These are phyloP conservation scores for Starmerella floricola DNA, from an alignment of 805 yeast genomes.

Conservation along the genomic window DNA sequence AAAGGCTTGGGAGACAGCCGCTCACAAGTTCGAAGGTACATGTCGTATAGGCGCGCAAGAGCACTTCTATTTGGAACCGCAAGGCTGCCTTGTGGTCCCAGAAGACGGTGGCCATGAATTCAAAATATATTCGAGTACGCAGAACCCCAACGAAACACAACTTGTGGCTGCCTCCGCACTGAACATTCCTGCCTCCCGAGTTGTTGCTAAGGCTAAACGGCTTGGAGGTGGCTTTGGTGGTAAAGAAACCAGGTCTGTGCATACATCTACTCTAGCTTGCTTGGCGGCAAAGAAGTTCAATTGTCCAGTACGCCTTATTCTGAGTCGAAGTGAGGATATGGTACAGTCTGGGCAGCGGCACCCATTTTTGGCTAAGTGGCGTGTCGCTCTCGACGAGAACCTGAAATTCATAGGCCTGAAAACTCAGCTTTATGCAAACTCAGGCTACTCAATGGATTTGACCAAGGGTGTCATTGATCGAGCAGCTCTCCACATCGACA, in stretches of 20 bases:
- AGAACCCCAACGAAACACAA: slow-evolving; percentile 38
- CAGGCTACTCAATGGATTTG: slow-evolving; percentile 40
- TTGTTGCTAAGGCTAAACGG: slow-evolving; percentile 35
- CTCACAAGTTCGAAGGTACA: slow-evolving; percentile 31
- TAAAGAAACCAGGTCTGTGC: slow-evolving; percentile 36
- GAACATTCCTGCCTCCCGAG: slow-evolving; percentile 34
- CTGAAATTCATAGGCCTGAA: slow-evolving; percentile 34
- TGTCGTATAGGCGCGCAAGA: slow-evolving; percentile 38
- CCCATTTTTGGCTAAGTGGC: slow-evolving; percentile 36
- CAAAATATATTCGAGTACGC: slow-evolving; percentile 35
- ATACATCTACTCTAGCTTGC: slow-evolving; percentile 32
- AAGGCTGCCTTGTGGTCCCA: slow-evolving; percentile 35
- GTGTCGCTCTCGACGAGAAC: slow-evolving; percentile 34
- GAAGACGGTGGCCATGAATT: slow-evolving; percentile 35
- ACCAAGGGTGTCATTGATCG: slow-evolving; percentile 40
- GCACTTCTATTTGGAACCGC: slow-evolving; percentile 40
- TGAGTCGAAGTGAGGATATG: slow-evolving; percentile 38
- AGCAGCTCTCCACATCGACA: slow-evolving; percentile 36
- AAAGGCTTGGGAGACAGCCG: slow-evolving; percentile 28
- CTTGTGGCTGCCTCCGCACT: slow-evolving; percentile 34
- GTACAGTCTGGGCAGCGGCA: slow-evolving; percentile 37
- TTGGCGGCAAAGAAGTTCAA: slow-evolving; percentile 35
- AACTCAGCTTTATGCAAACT: slow-evolving; percentile 35
- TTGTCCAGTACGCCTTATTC: slow-evolving; percentile 34
- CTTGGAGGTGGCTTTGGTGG: slow-evolving; percentile 44